Conservation (phyloP, 257 asterid genomes). For the Salvia rosmarinus region DNA sequence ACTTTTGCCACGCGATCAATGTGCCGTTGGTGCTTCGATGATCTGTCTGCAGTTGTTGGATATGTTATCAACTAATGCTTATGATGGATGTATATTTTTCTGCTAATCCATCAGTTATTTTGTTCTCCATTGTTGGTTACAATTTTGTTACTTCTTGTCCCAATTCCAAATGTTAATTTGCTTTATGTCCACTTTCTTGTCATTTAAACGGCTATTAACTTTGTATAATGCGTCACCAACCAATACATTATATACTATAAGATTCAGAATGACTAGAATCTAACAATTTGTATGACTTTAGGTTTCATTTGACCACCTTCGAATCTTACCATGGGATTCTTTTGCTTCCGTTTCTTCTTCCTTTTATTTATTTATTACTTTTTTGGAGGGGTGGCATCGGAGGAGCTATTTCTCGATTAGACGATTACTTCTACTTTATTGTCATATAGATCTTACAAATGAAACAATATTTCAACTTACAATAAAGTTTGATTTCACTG, state of each 20-base stretch:
- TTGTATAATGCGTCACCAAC: background rate
- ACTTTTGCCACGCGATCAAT: background rate
- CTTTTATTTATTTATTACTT: background rate
- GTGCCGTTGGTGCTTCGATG: background rate
- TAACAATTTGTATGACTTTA: background rate
- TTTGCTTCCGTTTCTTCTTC: background rate
- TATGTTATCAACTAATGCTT: background rate
- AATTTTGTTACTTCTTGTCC: constrained; percentile 5
- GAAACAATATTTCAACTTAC: background rate
- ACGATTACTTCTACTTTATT: background rate
- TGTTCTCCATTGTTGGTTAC: background rate
- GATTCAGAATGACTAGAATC: background rate
- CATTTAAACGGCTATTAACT: background rate
- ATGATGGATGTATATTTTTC: background rate
- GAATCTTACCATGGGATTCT: background rate
- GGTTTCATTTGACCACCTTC: constrained; percentile 13
- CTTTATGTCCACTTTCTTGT: background rate
- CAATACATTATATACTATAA: background rate
- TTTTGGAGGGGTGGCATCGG: background rate
- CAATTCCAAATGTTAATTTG: background rate
- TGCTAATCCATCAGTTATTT: background rate
- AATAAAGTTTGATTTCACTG: background rate
- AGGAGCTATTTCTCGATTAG: background rate
- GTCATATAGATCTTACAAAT: background rate
- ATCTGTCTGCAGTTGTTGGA: background rate